phyloP scores from a whole-genome alignment of 257 asterid species.

The Anisodus acutangulus region DNA sequence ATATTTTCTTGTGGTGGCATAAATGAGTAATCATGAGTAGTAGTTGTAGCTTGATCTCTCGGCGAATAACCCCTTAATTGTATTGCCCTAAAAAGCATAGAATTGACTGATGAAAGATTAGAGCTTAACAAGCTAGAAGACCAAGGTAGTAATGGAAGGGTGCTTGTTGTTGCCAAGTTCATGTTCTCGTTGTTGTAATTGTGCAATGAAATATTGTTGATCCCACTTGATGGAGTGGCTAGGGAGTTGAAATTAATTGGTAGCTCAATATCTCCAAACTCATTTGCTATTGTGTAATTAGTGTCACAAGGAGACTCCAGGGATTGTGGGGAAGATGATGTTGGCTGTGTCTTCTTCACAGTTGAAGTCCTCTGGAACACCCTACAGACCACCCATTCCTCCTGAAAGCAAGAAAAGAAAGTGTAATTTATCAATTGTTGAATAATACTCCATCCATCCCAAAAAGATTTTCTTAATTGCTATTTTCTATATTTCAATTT shows the following conservation, averaged over 20 bases:
- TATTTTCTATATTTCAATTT: too few species aligned
- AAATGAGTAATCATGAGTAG: slow-evolving; percentile 35
- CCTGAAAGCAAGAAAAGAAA: slow-evolving; percentile 46
- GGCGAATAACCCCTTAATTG: slow-evolving; percentile 54
- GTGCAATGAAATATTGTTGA: slow-evolving; percentile 40
- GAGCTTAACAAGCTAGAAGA: slow-evolving; percentile 43
- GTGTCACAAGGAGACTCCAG: slow-evolving; percentile 62
- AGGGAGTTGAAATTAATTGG: slow-evolving; percentile 44
- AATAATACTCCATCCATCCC: too few species aligned
- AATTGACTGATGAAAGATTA: slow-evolving; percentile 56
- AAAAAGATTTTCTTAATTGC: too few species aligned
- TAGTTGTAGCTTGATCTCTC: slow-evolving; percentile 25
- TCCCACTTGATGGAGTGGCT: slow-evolving; percentile 33
- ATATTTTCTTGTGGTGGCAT: slow-evolving; percentile 35
- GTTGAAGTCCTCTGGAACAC: slow-evolving; percentile 70
- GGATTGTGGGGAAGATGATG: slow-evolving; percentile 61
- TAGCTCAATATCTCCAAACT: slow-evolving; percentile 60
- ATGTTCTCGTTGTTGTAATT: slow-evolving; percentile 33
- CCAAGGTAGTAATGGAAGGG: slow-evolving; percentile 59
- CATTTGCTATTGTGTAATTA: slow-evolving; percentile 42
- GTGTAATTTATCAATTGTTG: not conserved
- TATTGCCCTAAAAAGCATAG: slow-evolving; percentile 49
- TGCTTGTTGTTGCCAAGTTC: slow-evolving; percentile 38
- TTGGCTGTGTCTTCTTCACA: slow-evolving; percentile 57
- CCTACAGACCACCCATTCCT: slow-evolving; percentile 90